phyloP scores from a whole-genome alignment of 305 asterid genomes.

The Salvia sclarea region DNA sequence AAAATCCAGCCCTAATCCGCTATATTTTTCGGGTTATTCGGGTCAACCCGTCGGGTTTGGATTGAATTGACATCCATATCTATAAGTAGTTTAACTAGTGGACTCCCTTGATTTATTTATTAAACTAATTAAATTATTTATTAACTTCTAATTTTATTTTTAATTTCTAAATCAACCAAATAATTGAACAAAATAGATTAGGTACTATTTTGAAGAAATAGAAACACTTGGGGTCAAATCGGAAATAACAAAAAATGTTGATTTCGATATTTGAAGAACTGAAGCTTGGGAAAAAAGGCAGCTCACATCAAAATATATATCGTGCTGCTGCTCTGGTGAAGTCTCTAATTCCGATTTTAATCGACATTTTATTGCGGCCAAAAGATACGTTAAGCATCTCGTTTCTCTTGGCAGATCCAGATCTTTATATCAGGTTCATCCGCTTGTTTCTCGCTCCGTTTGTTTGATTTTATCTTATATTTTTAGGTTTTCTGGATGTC shows the following conservation, averaged over 20 bases:
- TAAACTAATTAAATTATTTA: no score
- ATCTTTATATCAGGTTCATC: conserved; percentile 35
- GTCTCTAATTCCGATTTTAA: conserved; percentile 17
- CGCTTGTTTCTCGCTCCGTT: not conserved
- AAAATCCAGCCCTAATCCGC: no score
- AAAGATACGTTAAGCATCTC: not conserved
- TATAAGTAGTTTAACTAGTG: no score
- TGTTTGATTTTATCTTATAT: not conserved
- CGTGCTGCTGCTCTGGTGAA: conserved; percentile 23
- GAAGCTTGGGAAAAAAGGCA: conserved; percentile 46
- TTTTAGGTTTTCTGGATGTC: not conserved
- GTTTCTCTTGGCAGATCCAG: conserved; percentile 26
- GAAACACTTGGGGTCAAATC: conserved; percentile 30
- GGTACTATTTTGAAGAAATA: not conserved
- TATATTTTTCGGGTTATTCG: no score
- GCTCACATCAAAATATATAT: conserved; percentile 24
- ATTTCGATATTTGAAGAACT: conserved; percentile 20
- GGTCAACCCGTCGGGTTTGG: no score
- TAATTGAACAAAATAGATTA: no score
- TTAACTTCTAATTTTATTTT: no score
- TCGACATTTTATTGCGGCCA: conserved; percentile 2
- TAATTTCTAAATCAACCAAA: no score
- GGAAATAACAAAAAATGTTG: not conserved
- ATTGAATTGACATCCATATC: no score
- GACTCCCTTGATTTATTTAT: no score